phyloP scores from a whole-genome alignment of 2,329 filamentous ascomycete genomes.

The Trichoderma sp. region DNA sequence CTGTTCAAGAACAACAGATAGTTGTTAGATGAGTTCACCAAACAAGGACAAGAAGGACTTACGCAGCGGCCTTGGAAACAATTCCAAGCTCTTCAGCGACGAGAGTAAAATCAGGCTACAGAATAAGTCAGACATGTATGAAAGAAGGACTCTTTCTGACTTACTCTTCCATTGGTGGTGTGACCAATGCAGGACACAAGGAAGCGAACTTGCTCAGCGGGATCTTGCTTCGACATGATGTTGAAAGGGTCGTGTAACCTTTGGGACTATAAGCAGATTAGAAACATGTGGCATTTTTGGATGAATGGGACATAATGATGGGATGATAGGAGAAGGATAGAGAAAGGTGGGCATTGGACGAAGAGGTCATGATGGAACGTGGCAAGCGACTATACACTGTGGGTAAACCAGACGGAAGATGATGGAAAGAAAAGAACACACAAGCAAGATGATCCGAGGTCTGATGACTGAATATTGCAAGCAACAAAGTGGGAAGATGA shows the following conservation, averaged over 20 bases:
- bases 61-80: constrained; percentile 67
- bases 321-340: neutral
- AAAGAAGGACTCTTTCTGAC: constrained; percentile 13
- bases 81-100: constrained; percentile 65
- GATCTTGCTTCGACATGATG: constrained; percentile 52
- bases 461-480: neutral
- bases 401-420: neutral
- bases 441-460: neutral
- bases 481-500: neutral
- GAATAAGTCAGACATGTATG: neutral
- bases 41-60: constrained; percentile 38
- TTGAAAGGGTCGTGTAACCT: neutral
- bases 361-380: neutral
- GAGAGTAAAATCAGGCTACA: constrained; percentile 61
- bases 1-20: constrained; percentile 37
- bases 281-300: neutral
- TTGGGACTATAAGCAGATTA: neutral
- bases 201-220: constrained; percentile 61
- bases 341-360: neutral
- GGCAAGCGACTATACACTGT: neutral
- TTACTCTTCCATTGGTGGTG: constrained; percentile 59
- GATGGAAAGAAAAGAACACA: neutral
- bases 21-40: neutral
- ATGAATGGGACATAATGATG: neutral
- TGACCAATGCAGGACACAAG: constrained; percentile 64